phyloP scores from a whole-genome alignment of 2,329 filamentous ascomycete species.

The Aspergillus awamori region DNA sequence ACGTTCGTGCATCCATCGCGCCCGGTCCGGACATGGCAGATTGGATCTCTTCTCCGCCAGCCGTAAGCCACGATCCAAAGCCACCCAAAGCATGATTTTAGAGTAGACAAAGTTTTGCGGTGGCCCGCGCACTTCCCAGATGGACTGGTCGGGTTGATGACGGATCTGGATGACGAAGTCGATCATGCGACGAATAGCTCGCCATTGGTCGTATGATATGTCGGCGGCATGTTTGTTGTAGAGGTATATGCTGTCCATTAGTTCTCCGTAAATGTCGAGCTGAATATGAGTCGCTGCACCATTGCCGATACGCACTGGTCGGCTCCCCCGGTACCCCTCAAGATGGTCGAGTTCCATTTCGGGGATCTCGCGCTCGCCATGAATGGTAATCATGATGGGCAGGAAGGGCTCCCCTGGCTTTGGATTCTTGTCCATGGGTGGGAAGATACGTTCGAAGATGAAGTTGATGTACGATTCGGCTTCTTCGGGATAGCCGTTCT shows the following conservation, averaged over 20 bases:
- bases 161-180: slow-evolving; percentile 65
- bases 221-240: slow-evolving; percentile 81
- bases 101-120: slow-evolving; percentile 73
- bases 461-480: slow-evolving; percentile 79
- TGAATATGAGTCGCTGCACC: slow-evolving; percentile 73
- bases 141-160: slow-evolving; percentile 74
- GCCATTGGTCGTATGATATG: slow-evolving; percentile 75
- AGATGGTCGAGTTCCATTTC: slow-evolving; percentile 70
- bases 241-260: slow-evolving; percentile 76
- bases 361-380: slow-evolving; percentile 73
- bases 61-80: slow-evolving; percentile 73
- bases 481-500: slow-evolving; percentile 74
- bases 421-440: slow-evolving; percentile 56
- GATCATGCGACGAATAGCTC: slow-evolving; percentile 66
- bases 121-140: slow-evolving; percentile 70
- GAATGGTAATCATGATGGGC: slow-evolving; percentile 81
- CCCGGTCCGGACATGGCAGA: slow-evolving; percentile 71
- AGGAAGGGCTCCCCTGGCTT: slow-evolving; percentile 57
- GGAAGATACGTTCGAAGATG: slow-evolving; percentile 68
- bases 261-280: slow-evolving; percentile 77
- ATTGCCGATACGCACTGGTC: slow-evolving; percentile 75
- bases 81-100: slow-evolving; percentile 84
- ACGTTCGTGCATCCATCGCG: slow-evolving; percentile 66
- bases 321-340: slow-evolving; percentile 71
- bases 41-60: slow-evolving; percentile 71